Percentiles rank a stretch among this genome's conserved stretches.
These are phyloP conservation scores for Boletus barrowsii DNA, from an alignment of 768 basidiomycete species.

Conservation along the genomic window DNA sequence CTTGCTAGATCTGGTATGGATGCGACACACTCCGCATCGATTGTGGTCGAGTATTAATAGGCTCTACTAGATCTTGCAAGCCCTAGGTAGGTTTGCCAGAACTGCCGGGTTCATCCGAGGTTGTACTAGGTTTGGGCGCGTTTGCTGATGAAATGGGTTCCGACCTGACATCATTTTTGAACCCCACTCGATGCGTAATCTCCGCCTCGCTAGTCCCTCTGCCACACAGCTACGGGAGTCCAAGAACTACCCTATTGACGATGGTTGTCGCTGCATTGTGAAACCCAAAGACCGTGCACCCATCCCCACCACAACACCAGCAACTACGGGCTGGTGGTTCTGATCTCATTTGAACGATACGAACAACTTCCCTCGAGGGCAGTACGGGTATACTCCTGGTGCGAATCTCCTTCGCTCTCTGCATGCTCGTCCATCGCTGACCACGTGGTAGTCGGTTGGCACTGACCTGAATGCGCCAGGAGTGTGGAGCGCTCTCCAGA, in stretches of 20 bases:
- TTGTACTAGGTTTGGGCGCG: too few relatives aligned
- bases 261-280: not conserved
- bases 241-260: not conserved
- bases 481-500: not conserved
- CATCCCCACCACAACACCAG: conserved; percentile 8
- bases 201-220: conserved; percentile 9
- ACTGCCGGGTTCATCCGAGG: too few relatives aligned
- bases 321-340: conserved; percentile 13
- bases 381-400: conserved; percentile 1
- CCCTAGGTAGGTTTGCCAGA: too few relatives aligned
- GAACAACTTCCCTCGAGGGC: conserved; percentile 4
- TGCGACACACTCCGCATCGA: too few relatives aligned
- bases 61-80: too few relatives aligned
- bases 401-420: not conserved
- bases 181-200: conserved; percentile 9
- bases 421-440: not conserved
- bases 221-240: not conserved
- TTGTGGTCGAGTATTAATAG: too few relatives aligned
- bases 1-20: too few relatives aligned
- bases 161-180: conserved; percentile 12
- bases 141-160: too few relatives aligned
- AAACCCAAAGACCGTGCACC: not conserved
- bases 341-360: not conserved
- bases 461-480: not conserved
- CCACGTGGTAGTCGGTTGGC: not conserved